Conservation (phyloP, 2,329 filamentous ascomycete genomes). For the Scorias spongiosa region DNA sequence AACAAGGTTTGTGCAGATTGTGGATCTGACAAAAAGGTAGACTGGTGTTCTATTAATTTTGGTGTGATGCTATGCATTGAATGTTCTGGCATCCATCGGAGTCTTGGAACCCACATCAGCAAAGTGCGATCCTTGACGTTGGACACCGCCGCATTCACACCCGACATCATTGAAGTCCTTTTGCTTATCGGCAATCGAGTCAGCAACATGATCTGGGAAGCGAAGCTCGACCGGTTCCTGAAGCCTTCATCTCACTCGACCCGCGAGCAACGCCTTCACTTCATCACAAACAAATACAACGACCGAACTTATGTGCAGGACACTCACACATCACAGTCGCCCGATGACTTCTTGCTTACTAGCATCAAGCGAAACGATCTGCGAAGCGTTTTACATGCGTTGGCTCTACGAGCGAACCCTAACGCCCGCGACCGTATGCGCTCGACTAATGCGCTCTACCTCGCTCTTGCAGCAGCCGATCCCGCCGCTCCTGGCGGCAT, state of each 20-base stretch:
- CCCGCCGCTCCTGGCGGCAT: conserved; percentile 54
- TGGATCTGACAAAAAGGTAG: conserved; percentile 77
- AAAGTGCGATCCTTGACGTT: conserved; percentile 91
- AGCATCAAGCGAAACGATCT: conserved; percentile 96
- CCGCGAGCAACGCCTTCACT: conserved; percentile 79
- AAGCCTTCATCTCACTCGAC: conserved; percentile 68
- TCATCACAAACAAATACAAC: conserved; percentile 91
- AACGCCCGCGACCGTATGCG: conserved; percentile 76
- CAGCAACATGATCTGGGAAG: conserved; percentile 95
- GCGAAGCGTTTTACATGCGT: conserved; percentile 76
- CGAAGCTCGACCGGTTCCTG: conserved; percentile 54
- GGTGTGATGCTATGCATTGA: conserved; percentile 95
- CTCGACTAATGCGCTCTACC: conserved; percentile 74
- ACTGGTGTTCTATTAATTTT: conserved; percentile 98
- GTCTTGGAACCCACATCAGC: conserved; percentile 90
- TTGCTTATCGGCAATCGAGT: conserved; percentile 84
- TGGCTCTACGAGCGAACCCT: conserved; percentile 73
- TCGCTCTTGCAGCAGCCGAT: conserved; percentile 84
- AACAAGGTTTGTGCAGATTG: conserved; percentile 94
- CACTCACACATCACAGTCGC: conserved; percentile 50
- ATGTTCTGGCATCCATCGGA: conserved; percentile 93
- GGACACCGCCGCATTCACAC: conserved; percentile 90
- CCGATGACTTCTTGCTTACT: conserved; percentile 79
- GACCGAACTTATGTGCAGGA: conserved; percentile 69
- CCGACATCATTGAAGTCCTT: conserved; percentile 89